Evolutionary conservation across 1,139 yeast species (phyloP), one percentile per base, ranked within the genome.

Genomic region (Suzukiozyma palmioleophila): DNA sequence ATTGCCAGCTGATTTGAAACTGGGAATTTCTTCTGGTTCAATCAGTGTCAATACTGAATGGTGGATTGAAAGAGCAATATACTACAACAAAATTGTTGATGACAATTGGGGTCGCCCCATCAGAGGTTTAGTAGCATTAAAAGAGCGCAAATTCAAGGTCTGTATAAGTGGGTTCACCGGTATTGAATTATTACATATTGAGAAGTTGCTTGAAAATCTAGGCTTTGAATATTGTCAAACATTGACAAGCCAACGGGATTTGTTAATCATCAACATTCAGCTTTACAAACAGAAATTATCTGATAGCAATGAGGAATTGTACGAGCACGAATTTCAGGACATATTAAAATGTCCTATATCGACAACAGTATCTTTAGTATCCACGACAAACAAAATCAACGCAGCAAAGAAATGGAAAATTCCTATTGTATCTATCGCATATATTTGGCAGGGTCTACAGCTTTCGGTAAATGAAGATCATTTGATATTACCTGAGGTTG

Each of bases 121-220:
- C 41, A 64, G 59, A 18, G 69, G 73, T 9, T 54, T 73, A 12
- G 51, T 60, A 2, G 47, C 63, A 14, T 28, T 28, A 8, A 59
- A 66, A 9, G 62, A 56, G 5, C 50, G 51, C 13, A 59, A 62
- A 9, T 62, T 81, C 45, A 71, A 71, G 36, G 66, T 89, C 1
- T 76, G 86, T 44, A 69, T 86, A 1, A 77, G 94, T 1, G 97
- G 97, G 5, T 90, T 85, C 53, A 73, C 79, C 10, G 97, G 96
- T 0, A 79, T 88, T 13, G 97, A 90, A 56, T 65, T 82, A 24
- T 63, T 87, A 32, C 97, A 90, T 60, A 52, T 87, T 8, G 79
- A 76, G 13, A 83, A 84, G 51, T 65, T 90, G 38, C 66, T 87
- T 10, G 53, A 63, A 28, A 56, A 67, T n/a, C 49, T 80, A 60